Conservation (phyloP, 768 basidiomycete genomes). For the Fistulinella prunicolor region DNA sequence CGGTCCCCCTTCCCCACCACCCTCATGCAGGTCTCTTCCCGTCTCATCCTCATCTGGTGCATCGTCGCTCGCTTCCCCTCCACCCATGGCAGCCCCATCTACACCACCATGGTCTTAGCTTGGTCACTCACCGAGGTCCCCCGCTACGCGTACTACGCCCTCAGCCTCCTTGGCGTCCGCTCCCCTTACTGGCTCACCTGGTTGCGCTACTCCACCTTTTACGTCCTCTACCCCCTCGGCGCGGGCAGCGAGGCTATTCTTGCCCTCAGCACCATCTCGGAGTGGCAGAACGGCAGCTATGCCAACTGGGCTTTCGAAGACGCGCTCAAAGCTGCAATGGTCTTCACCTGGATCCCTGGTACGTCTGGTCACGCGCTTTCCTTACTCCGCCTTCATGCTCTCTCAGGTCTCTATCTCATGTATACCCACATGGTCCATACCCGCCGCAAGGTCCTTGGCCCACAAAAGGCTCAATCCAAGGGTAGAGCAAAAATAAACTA, state of each 20-base stretch:
- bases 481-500: slow-evolving; percentile 23
- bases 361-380: slow-evolving; percentile 18
- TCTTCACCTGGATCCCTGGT: slow-evolving; percentile 91
- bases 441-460: slow-evolving; percentile 51
- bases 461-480: slow-evolving; percentile 31
- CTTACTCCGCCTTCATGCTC: not conserved
- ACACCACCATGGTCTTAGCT: slow-evolving; percentile 87
- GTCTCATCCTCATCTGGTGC: slow-evolving; percentile 85
- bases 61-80: slow-evolving; percentile 40
- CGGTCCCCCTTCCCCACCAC: slow-evolving; percentile 75
- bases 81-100: slow-evolving; percentile 73
- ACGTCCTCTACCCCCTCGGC: slow-evolving; percentile 89
- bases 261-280: slow-evolving; percentile 70
- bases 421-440: slow-evolving; percentile 61
- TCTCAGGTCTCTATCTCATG: slow-evolving; percentile 48
- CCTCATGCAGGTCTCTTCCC: slow-evolving; percentile 71
- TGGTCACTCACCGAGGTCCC: slow-evolving; percentile 93
- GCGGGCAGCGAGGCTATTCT: slow-evolving; percentile 89
- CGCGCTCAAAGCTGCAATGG: slow-evolving; percentile 55
- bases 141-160: slow-evolving; percentile 86
- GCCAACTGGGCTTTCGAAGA: slow-evolving; percentile 54
- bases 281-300: slow-evolving; percentile 41
- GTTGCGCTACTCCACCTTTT: slow-evolving; percentile 92
- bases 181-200: slow-evolving; percentile 60
- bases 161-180: slow-evolving; percentile 51